A percentile compares a stretch with the other conserved stretches of the same genome.
Conservation (phyloP, 306 rosid genomes). For the Glycyrrhiza uralensis region DNA sequence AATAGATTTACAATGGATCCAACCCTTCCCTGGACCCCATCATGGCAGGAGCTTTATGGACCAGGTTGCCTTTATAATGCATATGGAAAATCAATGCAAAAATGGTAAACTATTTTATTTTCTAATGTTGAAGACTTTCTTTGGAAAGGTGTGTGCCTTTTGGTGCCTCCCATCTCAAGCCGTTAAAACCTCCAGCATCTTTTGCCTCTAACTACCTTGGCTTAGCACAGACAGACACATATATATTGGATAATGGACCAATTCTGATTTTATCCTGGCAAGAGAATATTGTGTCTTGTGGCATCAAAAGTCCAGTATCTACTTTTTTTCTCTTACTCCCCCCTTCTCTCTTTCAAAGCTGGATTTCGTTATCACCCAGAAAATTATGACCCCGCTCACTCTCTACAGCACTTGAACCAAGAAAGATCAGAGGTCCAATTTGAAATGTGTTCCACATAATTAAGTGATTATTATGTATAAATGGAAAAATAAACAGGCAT, state of each 20-base stretch:
- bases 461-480: too few species aligned
- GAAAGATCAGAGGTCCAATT: constrained; percentile 3
- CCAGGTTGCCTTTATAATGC: background rate
- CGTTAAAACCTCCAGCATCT: background rate
- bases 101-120: background rate
- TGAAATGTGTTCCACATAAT: background rate
- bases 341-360: background rate
- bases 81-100: background rate
- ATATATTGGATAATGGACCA: background rate
- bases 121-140: background rate
- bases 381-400: background rate
- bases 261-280: background rate
- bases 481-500: background rate
- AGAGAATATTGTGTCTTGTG: background rate
- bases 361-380: background rate
- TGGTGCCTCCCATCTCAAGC: background rate
- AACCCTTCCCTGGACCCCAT: background rate
- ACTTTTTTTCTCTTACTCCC: background rate
- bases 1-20: background rate
- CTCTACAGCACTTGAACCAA: background rate
- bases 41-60: background rate
- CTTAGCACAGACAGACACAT: background rate
- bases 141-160: background rate
- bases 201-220: background rate
- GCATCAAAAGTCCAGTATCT: background rate